Evolutionary conservation across 176 grass and related monocot genomes (phyloP), one percentile per base, ranked within the genome.

Genomic region (Thinopyrum elongatum): DNA sequence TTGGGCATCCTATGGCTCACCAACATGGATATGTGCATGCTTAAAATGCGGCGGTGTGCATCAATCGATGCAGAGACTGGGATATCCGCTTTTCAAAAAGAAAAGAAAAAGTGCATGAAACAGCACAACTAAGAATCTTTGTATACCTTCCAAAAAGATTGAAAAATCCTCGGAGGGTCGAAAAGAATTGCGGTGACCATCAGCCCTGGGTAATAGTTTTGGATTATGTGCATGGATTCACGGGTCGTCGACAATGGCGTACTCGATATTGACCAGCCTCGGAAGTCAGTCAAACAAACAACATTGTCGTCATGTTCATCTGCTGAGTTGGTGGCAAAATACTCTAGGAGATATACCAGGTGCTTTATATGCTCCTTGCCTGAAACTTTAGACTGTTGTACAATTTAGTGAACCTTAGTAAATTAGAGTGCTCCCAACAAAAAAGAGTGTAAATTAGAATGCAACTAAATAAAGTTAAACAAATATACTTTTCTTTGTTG

Each of bases 61-160:
- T 34, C 33, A 34, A 34, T 34, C 33, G 33, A 34, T 34, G 33
- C 33, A 34, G 33, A 34, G 33, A 34, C 33, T 4, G 33, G 33
- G 33, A 34, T 34, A 34, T 34, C 33, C 33, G 33, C 33, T 34
- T 34, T 5, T 34, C 33, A 0, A 34, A 34, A 34, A 34, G 33
- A 34, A 34, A 34, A 34, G 33, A 34, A 34, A 34, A 17, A 5
- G 25, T 39, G 34, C 34, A 39, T 70, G 19, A 5, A 69, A 70
- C 21, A 23, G 21, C 21, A 39, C 23, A 63, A 6, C 19, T 21
- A 9, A 23, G 1, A 74, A 9, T 28, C 23, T 47, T 28, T 5
- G 7, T 21, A 34, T 84, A 88, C 90, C 90, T 91, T 91, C 82
- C 86, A 91, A n/a, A 90, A 90, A 58, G 75, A 90, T 59, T 87